Base-by-base conservation (phyloP, 352 stramenopile genomes). In the Pythium myriotylum region DNA sequence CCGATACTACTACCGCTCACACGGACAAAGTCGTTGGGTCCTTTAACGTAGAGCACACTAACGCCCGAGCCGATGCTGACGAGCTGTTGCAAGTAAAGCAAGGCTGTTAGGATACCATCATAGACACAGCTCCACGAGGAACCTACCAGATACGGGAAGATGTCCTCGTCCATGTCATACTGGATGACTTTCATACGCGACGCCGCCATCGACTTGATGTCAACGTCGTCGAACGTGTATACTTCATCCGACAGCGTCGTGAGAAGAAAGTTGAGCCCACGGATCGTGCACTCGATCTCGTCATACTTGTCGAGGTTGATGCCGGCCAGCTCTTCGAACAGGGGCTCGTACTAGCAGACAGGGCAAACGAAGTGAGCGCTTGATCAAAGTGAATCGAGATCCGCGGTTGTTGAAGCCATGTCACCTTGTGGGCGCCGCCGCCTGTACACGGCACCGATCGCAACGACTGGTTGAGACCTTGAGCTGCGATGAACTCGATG, bases 1-100 rank as follows among this genome's bases (percentile, higher is more conserved):
- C 97, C 97, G 68, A 99, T 98, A 42, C 94, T 98, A 48, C 94
- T 99, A 48, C 97, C 97, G 60, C 96, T 99, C 57, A 99, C 96
- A 68, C 97, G 96, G 68, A 98, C 91, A 73, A 97, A 98, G 50
- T 97, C 89, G 53, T 89, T 84, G 2, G 94, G 91, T 0, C 93
- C 91, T 60, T 97, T 95, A 14, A 98, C 92, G 62, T 97, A 78
- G 46, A 99, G 63, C 40, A 99, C 97, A 58, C 94, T 99, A 40
- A 99, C 97, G 37, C 97, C 97, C 1, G 96, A 99, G 5, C 97
- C 97, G 67, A 99, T 99, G 49, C 95, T 99, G 16, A 99, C 97
- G 42, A 99, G 79, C 68, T 94, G 47, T 3, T 35, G 10, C n/a
- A 35, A 35, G 29, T 10, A 35, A 35, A 35, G 5, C 29, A 35